Evolutionary conservation across 352 stramenopile genomes (phyloP).

Genomic region (Phytophthora constricta): DNA sequence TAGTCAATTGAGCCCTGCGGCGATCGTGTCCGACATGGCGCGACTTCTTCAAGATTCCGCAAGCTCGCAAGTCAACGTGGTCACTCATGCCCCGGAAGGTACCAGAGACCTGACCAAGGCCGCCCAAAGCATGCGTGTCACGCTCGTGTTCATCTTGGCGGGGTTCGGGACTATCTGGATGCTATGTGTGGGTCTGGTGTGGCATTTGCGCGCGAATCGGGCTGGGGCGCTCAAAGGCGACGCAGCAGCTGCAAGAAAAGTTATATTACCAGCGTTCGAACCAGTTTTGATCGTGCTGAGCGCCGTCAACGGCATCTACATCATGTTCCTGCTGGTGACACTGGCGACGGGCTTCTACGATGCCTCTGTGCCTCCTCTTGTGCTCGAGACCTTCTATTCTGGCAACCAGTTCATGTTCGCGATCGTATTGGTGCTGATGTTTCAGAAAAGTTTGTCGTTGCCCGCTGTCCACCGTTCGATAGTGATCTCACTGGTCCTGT

Average conservation of each 20-base stretch:
- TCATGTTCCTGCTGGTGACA: constrained; percentile 30
- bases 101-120: constrained; percentile 4
- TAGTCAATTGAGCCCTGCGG: constrained; percentile 5
- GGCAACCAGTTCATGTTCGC: constrained; percentile 46
- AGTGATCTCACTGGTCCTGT: constrained; percentile 30
- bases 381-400: constrained; percentile 37
- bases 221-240: constrained; percentile 37
- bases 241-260: constrained; percentile 35
- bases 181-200: constrained; percentile 40
- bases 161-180: constrained; percentile 48
- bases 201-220: constrained; percentile 45
- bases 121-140: constrained; percentile 26
- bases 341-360: constrained; percentile 31
- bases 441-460: constrained; percentile 54
- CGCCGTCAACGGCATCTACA: constrained; percentile 36
- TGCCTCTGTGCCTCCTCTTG: constrained; percentile 20
- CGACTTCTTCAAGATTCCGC: constrained; percentile 25
- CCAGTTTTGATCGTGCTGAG: constrained; percentile 45
- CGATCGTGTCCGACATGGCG: not conserved
- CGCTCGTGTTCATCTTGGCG: constrained; percentile 33
- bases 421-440: constrained; percentile 47
- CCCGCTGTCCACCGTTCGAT: constrained; percentile 41
- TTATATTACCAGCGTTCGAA: constrained; percentile 53
- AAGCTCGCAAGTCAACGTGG: not conserved
- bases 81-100: not conserved